These are phyloP conservation scores for Letharia columbiana DNA, from an alignment of 495 filamentous ascomycete genomes.

Conservation along the genomic window DNA sequence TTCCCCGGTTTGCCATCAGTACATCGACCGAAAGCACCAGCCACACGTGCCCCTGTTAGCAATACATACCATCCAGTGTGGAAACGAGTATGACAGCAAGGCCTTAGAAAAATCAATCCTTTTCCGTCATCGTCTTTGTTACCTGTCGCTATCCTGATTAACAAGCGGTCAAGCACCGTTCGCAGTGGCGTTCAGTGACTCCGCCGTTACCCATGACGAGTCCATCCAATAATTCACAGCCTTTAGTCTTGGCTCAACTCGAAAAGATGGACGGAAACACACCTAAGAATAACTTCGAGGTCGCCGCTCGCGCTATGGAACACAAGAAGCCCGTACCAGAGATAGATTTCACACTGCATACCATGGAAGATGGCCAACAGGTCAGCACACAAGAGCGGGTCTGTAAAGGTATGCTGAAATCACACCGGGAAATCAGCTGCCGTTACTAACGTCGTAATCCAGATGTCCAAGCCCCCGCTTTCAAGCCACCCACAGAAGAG, in stretches of 20 bases:
- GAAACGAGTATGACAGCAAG: slow-evolving; percentile 2
- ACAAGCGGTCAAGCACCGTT: slow-evolving; percentile 8
- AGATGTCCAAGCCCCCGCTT: slow-evolving; percentile 97
- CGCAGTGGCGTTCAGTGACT: slow-evolving; percentile 7
- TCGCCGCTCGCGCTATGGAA: slow-evolving; percentile 57
- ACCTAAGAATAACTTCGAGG: slow-evolving; percentile 32
- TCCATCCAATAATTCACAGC: neutral
- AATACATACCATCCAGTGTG: neutral
- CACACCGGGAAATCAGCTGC: slow-evolving; percentile 10
- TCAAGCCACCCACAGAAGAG: slow-evolving; percentile 79
- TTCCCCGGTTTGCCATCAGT: slow-evolving; percentile 7
- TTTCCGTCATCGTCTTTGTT: neutral
- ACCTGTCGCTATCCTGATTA: neutral
- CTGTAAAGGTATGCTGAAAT: slow-evolving; percentile 71
- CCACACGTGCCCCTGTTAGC: slow-evolving; percentile 1
- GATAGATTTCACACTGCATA: slow-evolving; percentile 96
- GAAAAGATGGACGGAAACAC: slow-evolving; percentile 13
- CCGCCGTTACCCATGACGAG: slow-evolving; percentile 1
- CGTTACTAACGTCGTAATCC: slow-evolving; percentile 17
- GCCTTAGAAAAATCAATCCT: neutral
- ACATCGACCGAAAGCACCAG: neutral
- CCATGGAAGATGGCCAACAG: slow-evolving; percentile 92
- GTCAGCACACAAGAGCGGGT: slow-evolving; percentile 93
- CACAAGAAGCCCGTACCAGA: slow-evolving; percentile 92
- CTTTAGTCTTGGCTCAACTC: neutral